Evolutionary conservation across 108 stramenopile species (phyloP).

Genomic region (Stephanodiscus minutulus): DNA sequence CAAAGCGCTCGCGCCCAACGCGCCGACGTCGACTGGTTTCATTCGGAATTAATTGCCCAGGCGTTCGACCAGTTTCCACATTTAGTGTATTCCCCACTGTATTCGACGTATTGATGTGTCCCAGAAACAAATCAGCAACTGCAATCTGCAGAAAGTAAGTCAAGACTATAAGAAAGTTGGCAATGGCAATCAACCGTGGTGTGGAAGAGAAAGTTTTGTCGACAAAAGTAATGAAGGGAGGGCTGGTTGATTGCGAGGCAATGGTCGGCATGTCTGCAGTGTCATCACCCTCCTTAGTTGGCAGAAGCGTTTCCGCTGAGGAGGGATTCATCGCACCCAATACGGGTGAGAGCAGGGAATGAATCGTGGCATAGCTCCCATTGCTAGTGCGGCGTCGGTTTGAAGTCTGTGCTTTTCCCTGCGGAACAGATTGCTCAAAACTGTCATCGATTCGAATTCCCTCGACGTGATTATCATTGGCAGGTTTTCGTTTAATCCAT

Average conservation of each 20-base stretch:
- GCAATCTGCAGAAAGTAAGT: slow-evolving; percentile 69
- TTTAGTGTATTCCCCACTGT: not conserved
- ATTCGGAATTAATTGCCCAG: slow-evolving; percentile 1
- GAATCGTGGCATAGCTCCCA: not conserved
- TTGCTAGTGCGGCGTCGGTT: too few species aligned
- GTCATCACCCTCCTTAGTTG: slow-evolving; percentile 3
- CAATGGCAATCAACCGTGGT: slow-evolving; percentile 66
- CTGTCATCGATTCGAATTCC: not conserved
- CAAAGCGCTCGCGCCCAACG: slow-evolving; percentile 58
- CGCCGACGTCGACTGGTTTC: slow-evolving; percentile 26
- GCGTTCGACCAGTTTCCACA: not conserved
- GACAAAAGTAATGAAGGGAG: slow-evolving; percentile 40
- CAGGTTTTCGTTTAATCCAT: not conserved
- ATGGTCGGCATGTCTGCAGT: not conserved
- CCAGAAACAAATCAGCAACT: slow-evolving; percentile 75
- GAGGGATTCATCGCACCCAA: slow-evolving; percentile 2
- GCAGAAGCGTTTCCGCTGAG: not conserved
- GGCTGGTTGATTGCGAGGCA: not conserved
- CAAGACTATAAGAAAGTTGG: slow-evolving; percentile 66
- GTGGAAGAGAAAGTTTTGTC: slow-evolving; percentile 73
- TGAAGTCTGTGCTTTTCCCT: too few species aligned
- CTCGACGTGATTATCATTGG: not conserved
- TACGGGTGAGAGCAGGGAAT: slow-evolving; percentile 5
- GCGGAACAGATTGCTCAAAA: not conserved
- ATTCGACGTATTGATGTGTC: slow-evolving; percentile 12